Base-by-base conservation (phyloP, 2,329 filamentous ascomycete genomes). In the Clarireedia homoeocarpa region DNA sequence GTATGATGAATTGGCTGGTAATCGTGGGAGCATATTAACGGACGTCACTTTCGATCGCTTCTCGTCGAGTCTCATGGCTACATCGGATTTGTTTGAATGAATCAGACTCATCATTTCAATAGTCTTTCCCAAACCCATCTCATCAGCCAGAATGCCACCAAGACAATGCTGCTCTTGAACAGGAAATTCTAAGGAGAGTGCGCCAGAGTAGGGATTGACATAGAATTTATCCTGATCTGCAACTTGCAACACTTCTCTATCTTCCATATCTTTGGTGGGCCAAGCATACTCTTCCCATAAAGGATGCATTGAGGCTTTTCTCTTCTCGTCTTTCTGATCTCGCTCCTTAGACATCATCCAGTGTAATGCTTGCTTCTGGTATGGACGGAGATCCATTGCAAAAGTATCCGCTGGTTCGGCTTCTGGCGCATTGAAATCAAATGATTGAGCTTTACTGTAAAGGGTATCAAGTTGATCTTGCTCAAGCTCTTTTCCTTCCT, bases 331-430 rank as follows among this genome's bases (percentile, higher is more conserved):
- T 62, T 83, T 85, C 59, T 88, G 80, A 61, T 95, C 84, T 65
- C 84, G 92, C 70, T 99, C 94, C 69, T 97, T 97, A 4, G 85
- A 80, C 61, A 97, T 78, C 91, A 99, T 96, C 94, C 94, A 99
- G 68, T 96, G 78, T 5, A 99, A 73, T 0, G 94, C 91, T 71
- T 99, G 94, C 67, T 91, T 96, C 70, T 99, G 94, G 64, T 99
- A 99, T 51, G 89, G 90, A 3, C 94, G 84, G 27, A 99, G 76
- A 39, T 84, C 78, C 84, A 99, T 85, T 5, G 79, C 78, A 70
- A 99, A 99, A 0, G 84, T 89, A 7, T 85, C 78, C 5, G 88
- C 83, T 9, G 94, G 92, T 64, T 96, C 86, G 9, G 89, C 85
- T 69, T 90, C 85, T 2, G 91, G 91, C 0, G 91, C 96, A 67